Percentiles rank a stretch among this genome's conserved stretches.
phyloP scores from a whole-genome alignment of 257 asterid genomes.

The Mitragyna speciosa region DNA sequence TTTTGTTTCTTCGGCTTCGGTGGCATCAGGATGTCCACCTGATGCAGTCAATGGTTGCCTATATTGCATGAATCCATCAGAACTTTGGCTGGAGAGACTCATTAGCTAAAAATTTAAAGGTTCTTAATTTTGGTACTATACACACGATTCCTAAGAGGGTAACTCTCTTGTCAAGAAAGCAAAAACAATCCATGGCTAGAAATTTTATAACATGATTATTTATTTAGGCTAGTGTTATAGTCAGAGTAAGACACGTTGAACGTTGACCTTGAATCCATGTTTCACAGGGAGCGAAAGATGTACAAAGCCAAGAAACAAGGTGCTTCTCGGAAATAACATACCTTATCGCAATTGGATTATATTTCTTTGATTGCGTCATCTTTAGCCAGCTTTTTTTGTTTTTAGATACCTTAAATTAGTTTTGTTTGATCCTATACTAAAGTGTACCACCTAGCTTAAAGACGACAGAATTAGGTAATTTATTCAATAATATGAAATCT shows the following conservation, averaged over 20 bases:
- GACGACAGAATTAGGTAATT: background rate
- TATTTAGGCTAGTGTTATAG: background rate
- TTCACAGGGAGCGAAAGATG: background rate
- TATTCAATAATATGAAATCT: too few species aligned
- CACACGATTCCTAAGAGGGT: background rate
- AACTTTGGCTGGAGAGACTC: constrained; percentile 3
- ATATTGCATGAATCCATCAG: background rate
- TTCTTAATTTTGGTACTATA: background rate
- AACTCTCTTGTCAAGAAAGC: background rate
- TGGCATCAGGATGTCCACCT: background rate
- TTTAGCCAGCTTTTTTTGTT: background rate
- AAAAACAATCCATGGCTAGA: background rate
- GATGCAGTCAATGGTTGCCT: background rate
- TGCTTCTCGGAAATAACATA: background rate
- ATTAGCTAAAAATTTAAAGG: background rate
- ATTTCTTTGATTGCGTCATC: background rate
- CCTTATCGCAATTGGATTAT: background rate
- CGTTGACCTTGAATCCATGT: constrained; percentile 13
- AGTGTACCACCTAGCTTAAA: background rate
- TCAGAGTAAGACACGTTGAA: constrained; percentile 3
- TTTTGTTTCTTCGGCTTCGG: background rate
- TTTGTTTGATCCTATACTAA: background rate
- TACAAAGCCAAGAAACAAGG: background rate
- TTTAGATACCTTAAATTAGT: too few species aligned
- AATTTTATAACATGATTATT: background rate